phyloP scores from a whole-genome alignment of 495 filamentous ascomycete genomes.

The Penicillium chermesinum region DNA sequence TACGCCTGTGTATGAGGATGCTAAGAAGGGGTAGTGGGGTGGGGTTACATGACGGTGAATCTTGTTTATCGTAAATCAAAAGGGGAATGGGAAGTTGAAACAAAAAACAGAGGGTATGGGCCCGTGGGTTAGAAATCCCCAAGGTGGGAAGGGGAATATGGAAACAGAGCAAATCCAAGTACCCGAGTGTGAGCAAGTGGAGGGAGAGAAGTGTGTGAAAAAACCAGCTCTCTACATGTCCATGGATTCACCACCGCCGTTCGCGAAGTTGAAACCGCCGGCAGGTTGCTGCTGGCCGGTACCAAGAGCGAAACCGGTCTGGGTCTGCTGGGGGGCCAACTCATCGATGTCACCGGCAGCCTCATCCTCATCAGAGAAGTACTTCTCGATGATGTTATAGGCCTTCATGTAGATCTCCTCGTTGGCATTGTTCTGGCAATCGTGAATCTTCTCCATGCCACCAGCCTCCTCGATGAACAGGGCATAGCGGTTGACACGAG shows the following conservation, averaged over 20 bases:
- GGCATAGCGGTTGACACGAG: conserved; percentile 91
- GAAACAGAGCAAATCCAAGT: conserved; percentile 9
- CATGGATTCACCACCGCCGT: conserved; percentile 89
- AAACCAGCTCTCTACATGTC: conserved; percentile 72
- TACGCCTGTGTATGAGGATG: conserved; percentile 48
- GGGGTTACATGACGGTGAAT: conserved; percentile 58
- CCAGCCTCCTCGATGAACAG: conserved; percentile 98
- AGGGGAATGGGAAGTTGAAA: conserved; percentile 14
- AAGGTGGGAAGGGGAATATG: conserved; percentile 4
- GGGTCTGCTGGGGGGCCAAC: conserved; percentile 60
- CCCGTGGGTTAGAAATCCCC: background rate
- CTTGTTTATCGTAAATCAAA: conserved; percentile 48
- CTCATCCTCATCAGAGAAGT: conserved; percentile 98
- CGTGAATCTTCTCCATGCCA: conserved; percentile 99
- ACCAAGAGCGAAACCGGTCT: conserved; percentile 80
- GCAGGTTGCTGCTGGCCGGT: conserved; percentile 67
- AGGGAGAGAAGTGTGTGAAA: background rate
- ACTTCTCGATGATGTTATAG: conserved; percentile 99
- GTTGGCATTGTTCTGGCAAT: conserved; percentile 99
- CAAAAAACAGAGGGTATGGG: conserved; percentile 9
- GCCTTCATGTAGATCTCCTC: conserved; percentile 99
- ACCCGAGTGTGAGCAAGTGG: background rate
- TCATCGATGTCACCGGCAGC: conserved; percentile 70
- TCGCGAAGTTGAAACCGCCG: conserved; percentile 87
- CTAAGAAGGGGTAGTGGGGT: conserved; percentile 24